Conservation (phyloP, 2,329 filamentous ascomycete species). For the Gaeumannomyces tritici region DNA sequence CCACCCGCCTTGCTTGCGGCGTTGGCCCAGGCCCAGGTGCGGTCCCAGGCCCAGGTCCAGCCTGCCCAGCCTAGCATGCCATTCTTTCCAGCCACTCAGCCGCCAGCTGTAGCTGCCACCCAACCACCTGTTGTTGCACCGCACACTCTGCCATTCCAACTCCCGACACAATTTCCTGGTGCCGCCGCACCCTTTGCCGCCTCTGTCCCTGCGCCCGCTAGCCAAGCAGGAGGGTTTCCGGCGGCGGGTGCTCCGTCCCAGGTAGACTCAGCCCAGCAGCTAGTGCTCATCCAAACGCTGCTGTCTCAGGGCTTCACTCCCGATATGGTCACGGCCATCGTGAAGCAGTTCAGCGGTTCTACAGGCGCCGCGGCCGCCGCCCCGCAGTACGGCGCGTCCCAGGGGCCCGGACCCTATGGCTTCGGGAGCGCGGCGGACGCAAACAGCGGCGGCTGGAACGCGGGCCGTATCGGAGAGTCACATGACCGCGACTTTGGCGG, state of each 20-base stretch:
- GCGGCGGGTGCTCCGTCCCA: slow-evolving; percentile 29
- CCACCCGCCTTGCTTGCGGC: slow-evolving; percentile 1
- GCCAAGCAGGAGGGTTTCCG: slow-evolving; percentile 3
- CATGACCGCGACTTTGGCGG: slow-evolving; percentile 51
- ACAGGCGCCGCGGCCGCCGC: slow-evolving; percentile 13
- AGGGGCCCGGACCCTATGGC: background rate
- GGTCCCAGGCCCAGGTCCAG: slow-evolving; percentile 9
- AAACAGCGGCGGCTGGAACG: slow-evolving; percentile 2
- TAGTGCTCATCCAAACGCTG: slow-evolving; percentile 66
- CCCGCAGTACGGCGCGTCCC: background rate
- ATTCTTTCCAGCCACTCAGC: slow-evolving; percentile 26
- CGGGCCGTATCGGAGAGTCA: slow-evolving; percentile 27
- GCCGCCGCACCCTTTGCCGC: slow-evolving; percentile 21
- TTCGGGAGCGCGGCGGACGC: slow-evolving; percentile 12
- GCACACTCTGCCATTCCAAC: slow-evolving; percentile 23
- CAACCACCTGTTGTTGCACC: slow-evolving; percentile 47
- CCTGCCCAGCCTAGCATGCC: slow-evolving; percentile 17
- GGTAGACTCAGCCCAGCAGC: slow-evolving; percentile 52
- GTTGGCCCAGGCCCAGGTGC: slow-evolving; percentile 10
- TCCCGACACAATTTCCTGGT: slow-evolving; percentile 14
- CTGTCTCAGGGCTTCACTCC: slow-evolving; percentile 65
- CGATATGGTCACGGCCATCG: slow-evolving; percentile 60
- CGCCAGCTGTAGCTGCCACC: slow-evolving; percentile 15
- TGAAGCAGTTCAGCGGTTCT: slow-evolving; percentile 39
- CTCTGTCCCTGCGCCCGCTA: slow-evolving; percentile 11